phyloP scores from a whole-genome alignment of 352 stramenopile genomes.

The Phytophthora pluvialis region DNA sequence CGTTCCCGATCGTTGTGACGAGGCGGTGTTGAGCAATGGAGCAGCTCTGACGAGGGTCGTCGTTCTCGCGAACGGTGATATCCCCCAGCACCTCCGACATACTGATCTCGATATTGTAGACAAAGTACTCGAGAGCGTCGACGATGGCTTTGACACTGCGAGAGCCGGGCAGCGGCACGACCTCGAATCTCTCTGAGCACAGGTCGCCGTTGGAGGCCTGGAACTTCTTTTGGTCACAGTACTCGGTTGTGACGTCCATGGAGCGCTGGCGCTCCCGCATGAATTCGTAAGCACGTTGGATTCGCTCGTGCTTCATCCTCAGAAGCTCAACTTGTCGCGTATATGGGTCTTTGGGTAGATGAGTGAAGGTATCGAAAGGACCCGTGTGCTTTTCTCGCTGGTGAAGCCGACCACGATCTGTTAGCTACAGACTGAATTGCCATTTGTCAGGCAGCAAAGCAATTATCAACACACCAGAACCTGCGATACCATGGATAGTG shows the following conservation, averaged over 20 bases:
- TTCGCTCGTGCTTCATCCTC: constrained; percentile 33
- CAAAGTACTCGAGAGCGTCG: constrained; percentile 48
- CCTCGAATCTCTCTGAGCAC: constrained; percentile 45
- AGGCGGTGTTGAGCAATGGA: constrained; percentile 43
- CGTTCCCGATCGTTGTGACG: constrained; percentile 36
- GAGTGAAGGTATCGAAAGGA: constrained; percentile 32
- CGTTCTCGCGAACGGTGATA: constrained; percentile 57
- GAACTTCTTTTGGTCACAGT: constrained; percentile 49
- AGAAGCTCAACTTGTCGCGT: constrained; percentile 18
- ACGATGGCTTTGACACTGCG: constrained; percentile 41
- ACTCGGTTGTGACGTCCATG: constrained; percentile 34
- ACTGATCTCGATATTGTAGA: constrained; percentile 56
- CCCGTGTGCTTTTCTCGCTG: constrained; percentile 31
- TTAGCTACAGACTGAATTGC: not conserved
- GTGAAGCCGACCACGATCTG: not conserved
- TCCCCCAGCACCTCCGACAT: constrained; percentile 49
- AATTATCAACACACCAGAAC: constrained; percentile 16
- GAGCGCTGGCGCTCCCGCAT: constrained; percentile 31
- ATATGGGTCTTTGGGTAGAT: constrained; percentile 16
- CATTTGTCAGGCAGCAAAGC: not conserved
- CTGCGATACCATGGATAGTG: constrained; percentile 31
- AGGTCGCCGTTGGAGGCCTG: constrained; percentile 41
- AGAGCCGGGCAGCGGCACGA: constrained; percentile 43
- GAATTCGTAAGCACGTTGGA: constrained; percentile 37
- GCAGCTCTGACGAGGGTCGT: constrained; percentile 36